A percentile compares a stretch with the other conserved stretches of the same genome.
phyloP scores from a whole-genome alignment of 2,329 filamentous ascomycete genomes.

The Macroventuria anomochaeta region DNA sequence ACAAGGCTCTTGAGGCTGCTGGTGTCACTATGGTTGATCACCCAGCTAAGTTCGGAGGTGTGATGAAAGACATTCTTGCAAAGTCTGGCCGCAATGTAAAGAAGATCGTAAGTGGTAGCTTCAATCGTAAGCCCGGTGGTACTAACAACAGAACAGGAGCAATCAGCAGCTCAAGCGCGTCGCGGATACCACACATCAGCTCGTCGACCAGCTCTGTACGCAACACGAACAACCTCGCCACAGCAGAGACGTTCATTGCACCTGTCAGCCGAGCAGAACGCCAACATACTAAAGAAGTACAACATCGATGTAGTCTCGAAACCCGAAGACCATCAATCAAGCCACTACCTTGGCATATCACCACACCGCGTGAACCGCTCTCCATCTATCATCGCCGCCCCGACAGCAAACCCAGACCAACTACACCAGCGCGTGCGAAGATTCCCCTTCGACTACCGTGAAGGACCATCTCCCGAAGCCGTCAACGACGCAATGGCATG shows the following conservation, averaged over 20 bases:
- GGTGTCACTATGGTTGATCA: slow-evolving; percentile 76
- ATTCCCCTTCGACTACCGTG: slow-evolving; percentile 68
- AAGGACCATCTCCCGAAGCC: slow-evolving; percentile 48
- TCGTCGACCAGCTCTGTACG: slow-evolving; percentile 20
- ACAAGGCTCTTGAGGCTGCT: slow-evolving; percentile 67
- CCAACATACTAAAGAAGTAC: slow-evolving; percentile 62
- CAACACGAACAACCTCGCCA: slow-evolving; percentile 1
- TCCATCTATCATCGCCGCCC: slow-evolving; percentile 69
- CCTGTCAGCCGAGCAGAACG: slow-evolving; percentile 60
- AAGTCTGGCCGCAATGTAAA: slow-evolving; percentile 51
- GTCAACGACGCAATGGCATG: slow-evolving; percentile 57
- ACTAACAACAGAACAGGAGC: slow-evolving; percentile 32
- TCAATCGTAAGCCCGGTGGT: not conserved
- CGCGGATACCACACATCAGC: slow-evolving; percentile 55
- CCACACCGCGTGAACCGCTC: slow-evolving; percentile 68
- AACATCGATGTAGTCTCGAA: slow-evolving; percentile 56
- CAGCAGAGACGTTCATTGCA: slow-evolving; percentile 61
- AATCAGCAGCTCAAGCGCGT: slow-evolving; percentile 48
- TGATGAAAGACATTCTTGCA: slow-evolving; percentile 67
- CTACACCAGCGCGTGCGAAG: slow-evolving; percentile 55
- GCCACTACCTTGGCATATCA: slow-evolving; percentile 66
- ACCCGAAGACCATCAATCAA: slow-evolving; percentile 38
- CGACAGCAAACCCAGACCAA: slow-evolving; percentile 54
- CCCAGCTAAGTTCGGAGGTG: slow-evolving; percentile 74
- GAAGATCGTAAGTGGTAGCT: slow-evolving; percentile 43